Percentiles rank a stretch among this genome's conserved stretches.
Conservation (phyloP, 805 yeast species). For the Blastobotrys terrestris region DNA sequence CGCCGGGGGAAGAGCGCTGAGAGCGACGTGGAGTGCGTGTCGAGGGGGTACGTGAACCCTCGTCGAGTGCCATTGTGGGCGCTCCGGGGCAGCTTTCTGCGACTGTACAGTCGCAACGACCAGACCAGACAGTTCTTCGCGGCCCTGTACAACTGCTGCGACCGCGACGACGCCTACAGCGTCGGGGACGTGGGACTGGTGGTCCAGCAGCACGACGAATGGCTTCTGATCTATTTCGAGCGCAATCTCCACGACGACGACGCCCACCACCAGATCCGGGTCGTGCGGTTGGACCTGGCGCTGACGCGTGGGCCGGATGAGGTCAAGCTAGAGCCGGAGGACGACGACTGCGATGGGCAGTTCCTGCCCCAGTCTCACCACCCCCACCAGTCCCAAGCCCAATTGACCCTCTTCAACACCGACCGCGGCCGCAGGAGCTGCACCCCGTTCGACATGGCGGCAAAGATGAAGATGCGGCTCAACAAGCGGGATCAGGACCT, state of each 20-base stretch:
- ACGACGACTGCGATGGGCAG: no score
- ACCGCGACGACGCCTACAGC: not conserved
- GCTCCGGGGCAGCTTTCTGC: conserved; percentile 11
- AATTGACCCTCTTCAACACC: not conserved
- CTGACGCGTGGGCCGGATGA: not conserved
- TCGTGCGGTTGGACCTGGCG: not conserved
- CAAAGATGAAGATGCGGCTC: conserved; percentile 2
- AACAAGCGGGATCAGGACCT: not conserved
- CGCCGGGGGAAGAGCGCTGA: not conserved
- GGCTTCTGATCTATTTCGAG: not conserved
- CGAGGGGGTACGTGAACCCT: conserved; percentile 10
- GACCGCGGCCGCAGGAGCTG: not conserved
- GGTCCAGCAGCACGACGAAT: not conserved
- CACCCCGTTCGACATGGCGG: conserved; percentile 9
- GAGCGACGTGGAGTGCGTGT: not conserved
- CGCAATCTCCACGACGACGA: not conserved
- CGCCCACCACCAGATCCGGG: not conserved
- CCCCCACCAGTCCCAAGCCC: not conserved
- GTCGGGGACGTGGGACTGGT: not conserved
- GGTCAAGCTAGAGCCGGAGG: not conserved
- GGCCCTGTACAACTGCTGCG: conserved; percentile 5
- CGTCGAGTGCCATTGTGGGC: conserved; percentile 14
- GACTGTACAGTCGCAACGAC: conserved; percentile 7
- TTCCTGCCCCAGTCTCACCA: no score
- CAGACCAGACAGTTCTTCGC: conserved; percentile 11